Conservation (phyloP, 2,329 filamentous ascomycete species). For the Thelonectria blattea region DNA sequence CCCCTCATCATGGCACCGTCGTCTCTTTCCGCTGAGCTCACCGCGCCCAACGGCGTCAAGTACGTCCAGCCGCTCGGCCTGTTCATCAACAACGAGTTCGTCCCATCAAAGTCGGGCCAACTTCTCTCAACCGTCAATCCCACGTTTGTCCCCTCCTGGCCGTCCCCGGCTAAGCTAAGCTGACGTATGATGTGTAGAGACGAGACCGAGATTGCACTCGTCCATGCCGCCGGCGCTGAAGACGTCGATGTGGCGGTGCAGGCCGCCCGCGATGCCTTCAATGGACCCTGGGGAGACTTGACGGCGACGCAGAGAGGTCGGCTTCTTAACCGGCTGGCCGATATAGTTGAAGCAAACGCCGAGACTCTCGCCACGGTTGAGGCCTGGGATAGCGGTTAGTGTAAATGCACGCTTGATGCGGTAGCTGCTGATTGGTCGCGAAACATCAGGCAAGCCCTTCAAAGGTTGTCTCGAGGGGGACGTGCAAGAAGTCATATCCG, state of each 20-base stretch:
- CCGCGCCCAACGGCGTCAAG: not conserved
- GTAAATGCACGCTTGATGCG: not conserved
- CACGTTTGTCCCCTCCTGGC: not conserved
- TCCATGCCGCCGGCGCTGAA: not conserved
- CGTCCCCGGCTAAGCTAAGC: not conserved
- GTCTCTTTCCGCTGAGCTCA: not conserved
- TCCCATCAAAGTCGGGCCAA: not conserved
- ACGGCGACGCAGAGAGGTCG: not conserved
- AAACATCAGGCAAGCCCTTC: not conserved
- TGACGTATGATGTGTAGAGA: not conserved
- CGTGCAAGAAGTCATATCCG: not conserved
- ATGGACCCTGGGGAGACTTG: not conserved
- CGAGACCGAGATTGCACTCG: not conserved
- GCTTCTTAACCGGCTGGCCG: not conserved
- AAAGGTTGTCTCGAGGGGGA: not conserved
- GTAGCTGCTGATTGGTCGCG: not conserved
- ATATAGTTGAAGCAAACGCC: not conserved
- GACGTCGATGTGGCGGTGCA: slow-evolving; percentile 2
- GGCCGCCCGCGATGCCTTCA: not conserved
- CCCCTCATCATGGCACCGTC: not conserved
- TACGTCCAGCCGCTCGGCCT: slow-evolving; percentile 19
- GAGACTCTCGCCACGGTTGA: not conserved
- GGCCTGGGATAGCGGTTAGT: not conserved
- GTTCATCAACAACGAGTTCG: slow-evolving; percentile 16
- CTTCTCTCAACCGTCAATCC: not conserved